phyloP scores from a whole-genome alignment of 345 rosid genomes.

The Eucalyptus curtisii region DNA sequence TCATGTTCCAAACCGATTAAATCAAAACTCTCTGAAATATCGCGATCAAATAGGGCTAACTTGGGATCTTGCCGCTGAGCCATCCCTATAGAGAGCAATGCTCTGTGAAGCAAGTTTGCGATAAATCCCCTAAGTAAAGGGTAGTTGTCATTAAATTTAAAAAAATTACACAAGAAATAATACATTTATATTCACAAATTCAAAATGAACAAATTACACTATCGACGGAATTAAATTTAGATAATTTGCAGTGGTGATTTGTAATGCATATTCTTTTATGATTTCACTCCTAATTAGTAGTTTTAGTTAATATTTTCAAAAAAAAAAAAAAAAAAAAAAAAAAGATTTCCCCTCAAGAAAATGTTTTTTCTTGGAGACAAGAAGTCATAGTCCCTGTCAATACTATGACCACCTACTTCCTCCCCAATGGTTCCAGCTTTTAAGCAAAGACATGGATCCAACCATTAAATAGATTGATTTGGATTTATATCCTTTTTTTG shows the following conservation, averaged over 20 bases:
- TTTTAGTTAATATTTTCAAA: not conserved
- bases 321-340: not conserved
- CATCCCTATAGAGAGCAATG: not conserved
- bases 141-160: not conserved
- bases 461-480: not conserved
- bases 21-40: fast-evolving
- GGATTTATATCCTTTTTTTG: not conserved
- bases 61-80: not conserved
- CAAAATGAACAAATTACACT: not conserved
- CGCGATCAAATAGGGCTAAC: not conserved
- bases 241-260: not conserved
- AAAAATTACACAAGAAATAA: not conserved
- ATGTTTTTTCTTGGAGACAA: not conserved
- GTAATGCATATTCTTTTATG: not conserved
- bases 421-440: not conserved
- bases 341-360: not conserved
- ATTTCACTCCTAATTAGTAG: not conserved
- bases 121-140: not conserved
- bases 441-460: not conserved
- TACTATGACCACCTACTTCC: not conserved
- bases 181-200: not conserved
- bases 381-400: not conserved
- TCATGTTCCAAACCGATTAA: not conserved
- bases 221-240: not conserved
- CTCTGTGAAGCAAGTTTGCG: not conserved